phyloP scores from a whole-genome alignment of 2,329 filamentous ascomycete species.

The Arthrobotrys iridis region DNA sequence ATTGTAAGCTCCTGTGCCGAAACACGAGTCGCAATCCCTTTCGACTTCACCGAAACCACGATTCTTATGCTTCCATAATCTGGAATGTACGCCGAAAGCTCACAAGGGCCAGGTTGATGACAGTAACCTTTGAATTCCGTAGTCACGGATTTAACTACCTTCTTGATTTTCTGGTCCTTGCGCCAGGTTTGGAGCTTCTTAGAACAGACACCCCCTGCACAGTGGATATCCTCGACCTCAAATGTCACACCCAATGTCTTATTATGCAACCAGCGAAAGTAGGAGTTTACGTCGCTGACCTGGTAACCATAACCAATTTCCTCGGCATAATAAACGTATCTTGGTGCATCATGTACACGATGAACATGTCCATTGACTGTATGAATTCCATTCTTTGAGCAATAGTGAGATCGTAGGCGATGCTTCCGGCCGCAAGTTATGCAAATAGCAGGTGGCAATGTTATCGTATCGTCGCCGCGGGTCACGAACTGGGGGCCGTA shows the following conservation, averaged over 20 bases:
- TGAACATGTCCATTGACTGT: neutral
- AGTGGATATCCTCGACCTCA: neutral
- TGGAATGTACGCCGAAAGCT: neutral
- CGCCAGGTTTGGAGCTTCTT: neutral
- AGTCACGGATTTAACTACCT: neutral
- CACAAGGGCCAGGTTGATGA: neutral
- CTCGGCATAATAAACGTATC: neutral
- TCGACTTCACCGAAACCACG: neutral
- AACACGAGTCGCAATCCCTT: neutral
- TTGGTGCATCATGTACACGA: conserved; percentile 1
- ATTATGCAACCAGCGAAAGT: conserved; percentile 8
- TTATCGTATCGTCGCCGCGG: neutral
- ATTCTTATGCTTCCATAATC: neutral
- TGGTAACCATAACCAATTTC: neutral
- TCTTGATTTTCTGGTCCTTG: neutral
- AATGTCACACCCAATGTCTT: neutral
- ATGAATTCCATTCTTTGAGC: neutral
- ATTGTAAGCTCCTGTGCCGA: neutral
- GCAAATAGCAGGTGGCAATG: neutral
- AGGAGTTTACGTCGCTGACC: neutral
- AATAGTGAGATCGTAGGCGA: neutral
- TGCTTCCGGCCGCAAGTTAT: neutral
- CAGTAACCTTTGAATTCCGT: neutral
- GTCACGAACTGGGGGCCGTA: neutral
- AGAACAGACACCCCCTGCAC: neutral